These are phyloP conservation scores for Wickerhamia fluorescens DNA, from an alignment of 805 yeast species.

Conservation along the genomic window DNA sequence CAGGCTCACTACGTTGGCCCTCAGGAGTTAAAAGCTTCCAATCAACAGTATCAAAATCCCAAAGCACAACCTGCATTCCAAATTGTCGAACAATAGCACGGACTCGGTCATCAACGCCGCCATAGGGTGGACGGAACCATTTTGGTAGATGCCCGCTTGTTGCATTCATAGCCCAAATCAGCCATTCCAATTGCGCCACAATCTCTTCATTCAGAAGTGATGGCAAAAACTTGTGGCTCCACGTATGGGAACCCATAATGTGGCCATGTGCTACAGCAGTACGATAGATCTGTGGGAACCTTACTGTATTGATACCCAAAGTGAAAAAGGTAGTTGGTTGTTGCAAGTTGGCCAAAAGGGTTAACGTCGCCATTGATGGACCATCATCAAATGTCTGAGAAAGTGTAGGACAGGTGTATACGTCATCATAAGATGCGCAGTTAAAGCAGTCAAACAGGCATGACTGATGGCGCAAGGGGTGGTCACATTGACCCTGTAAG, in stretches of 20 bases:
- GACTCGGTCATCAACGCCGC: slow-evolving; percentile 85
- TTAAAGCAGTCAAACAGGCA: slow-evolving; percentile 86
- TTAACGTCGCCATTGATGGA: slow-evolving; percentile 67
- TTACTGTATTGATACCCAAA: slow-evolving; percentile 73
- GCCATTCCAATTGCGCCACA: slow-evolving; percentile 89
- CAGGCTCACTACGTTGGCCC: slow-evolving; percentile 40
- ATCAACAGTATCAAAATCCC: slow-evolving; percentile 91
- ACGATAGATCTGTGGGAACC: slow-evolving; percentile 66
- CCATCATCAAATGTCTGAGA: slow-evolving; percentile 96
- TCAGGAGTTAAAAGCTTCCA: slow-evolving; percentile 55
- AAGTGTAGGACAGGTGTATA: slow-evolving; percentile 62
- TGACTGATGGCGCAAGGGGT: slow-evolving; percentile 18
- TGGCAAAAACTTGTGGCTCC: slow-evolving; percentile 88
- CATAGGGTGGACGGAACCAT: slow-evolving; percentile 96
- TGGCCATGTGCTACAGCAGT: slow-evolving; percentile 59
- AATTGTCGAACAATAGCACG: slow-evolving; percentile 73
- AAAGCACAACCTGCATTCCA: slow-evolving; percentile 80
- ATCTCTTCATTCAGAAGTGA: slow-evolving; percentile 69
- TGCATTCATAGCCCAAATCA: slow-evolving; percentile 97
- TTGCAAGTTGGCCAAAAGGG: slow-evolving; percentile 47
- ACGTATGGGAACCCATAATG: slow-evolving; percentile 80
- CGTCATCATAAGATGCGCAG: slow-evolving; percentile 73
- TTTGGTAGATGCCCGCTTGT: slow-evolving; percentile 81
- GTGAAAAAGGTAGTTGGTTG: slow-evolving; percentile 73
- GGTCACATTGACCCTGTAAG: slow-evolving; percentile 51